Evolutionary conservation across 495 filamentous ascomycete genomes (phyloP).

Genomic region (Podospora conica): DNA sequence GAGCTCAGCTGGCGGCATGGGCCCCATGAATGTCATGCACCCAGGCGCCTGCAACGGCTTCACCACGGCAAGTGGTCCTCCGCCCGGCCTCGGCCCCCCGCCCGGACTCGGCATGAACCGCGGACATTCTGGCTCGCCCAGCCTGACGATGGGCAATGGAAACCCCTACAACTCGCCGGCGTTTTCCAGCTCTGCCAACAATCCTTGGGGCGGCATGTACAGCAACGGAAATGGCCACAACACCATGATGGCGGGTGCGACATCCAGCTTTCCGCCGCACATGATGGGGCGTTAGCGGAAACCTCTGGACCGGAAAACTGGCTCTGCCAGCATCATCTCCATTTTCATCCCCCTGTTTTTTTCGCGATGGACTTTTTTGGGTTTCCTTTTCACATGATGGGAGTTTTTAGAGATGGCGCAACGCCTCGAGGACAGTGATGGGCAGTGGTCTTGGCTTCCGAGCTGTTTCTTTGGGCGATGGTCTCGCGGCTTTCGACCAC

Average conservation of each 20-base stretch:
- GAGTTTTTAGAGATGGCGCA: constrained; percentile 15
- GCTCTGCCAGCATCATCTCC: background rate
- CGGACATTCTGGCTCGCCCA: constrained; percentile 23
- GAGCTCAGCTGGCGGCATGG: constrained; percentile 42
- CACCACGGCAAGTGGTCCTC: constrained; percentile 66
- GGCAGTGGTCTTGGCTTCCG: constrained; percentile 13
- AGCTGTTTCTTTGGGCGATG: constrained; percentile 17
- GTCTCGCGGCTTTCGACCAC: constrained; percentile 21
- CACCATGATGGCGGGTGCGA: constrained; percentile 15
- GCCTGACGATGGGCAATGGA: constrained; percentile 8
- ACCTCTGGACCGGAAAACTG: background rate
- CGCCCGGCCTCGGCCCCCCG: constrained; percentile 64
- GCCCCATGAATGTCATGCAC: constrained; percentile 42
- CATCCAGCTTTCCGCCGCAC: constrained; percentile 20
- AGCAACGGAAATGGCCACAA: constrained; percentile 14
- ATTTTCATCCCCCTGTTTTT: background rate
- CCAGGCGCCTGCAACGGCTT: constrained; percentile 48
- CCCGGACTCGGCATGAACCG: constrained; percentile 55
- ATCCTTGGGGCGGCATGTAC: constrained; percentile 24
- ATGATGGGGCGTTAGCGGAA: constrained; percentile 28
- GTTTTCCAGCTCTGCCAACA: constrained; percentile 16
- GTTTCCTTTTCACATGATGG: constrained; percentile 14
- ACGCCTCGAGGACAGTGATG: background rate
- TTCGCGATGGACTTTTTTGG: background rate
- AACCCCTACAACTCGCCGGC: constrained; percentile 18